phyloP scores from a whole-genome alignment of 108 stramenopile species.

The Nitzschia sp. region DNA sequence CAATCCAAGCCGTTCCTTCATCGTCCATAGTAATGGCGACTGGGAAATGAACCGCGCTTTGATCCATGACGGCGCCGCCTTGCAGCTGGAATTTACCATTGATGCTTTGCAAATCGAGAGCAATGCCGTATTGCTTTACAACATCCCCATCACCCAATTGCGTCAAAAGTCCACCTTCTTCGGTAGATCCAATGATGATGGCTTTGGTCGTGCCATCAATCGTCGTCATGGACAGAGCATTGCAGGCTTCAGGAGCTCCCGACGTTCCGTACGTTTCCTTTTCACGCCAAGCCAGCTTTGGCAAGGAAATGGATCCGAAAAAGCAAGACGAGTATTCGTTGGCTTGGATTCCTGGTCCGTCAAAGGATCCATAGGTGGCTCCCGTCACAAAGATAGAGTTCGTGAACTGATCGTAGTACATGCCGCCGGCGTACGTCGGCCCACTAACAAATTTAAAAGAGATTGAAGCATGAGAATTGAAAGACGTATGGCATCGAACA shows the following conservation, averaged over 20 bases:
- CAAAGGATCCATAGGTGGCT: slow-evolving; percentile 25
- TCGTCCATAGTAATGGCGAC: slow-evolving; percentile 8
- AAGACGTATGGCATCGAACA: too few relatives aligned
- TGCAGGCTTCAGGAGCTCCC: slow-evolving; percentile 22
- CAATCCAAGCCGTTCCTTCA: slow-evolving; percentile 16
- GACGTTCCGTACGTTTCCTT: slow-evolving; percentile 15
- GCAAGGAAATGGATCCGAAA: slow-evolving; percentile 19
- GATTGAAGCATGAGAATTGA: too few relatives aligned
- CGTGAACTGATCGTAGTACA: slow-evolving; percentile 30
- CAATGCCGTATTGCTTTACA: slow-evolving; percentile 26
- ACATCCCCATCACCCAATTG: background rate
- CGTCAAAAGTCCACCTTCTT: slow-evolving; percentile 21
- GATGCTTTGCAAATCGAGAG: slow-evolving; percentile 15
- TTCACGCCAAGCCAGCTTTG: slow-evolving; percentile 21
- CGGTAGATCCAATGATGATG: slow-evolving; percentile 30
- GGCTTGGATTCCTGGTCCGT: background rate
- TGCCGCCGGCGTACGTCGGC: slow-evolving; percentile 38
- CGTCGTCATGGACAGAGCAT: slow-evolving; percentile 13
- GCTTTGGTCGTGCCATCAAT: slow-evolving; percentile 5
- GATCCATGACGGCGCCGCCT: slow-evolving; percentile 22
- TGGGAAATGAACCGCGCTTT: slow-evolving; percentile 23
- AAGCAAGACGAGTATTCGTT: slow-evolving; percentile 17
- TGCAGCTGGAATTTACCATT: slow-evolving; percentile 9
- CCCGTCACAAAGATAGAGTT: slow-evolving; percentile 35
- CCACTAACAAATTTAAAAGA: too few relatives aligned